Conservation (phyloP, 2,329 filamentous ascomycete genomes). For the Aureobasidium sp. region DNA sequence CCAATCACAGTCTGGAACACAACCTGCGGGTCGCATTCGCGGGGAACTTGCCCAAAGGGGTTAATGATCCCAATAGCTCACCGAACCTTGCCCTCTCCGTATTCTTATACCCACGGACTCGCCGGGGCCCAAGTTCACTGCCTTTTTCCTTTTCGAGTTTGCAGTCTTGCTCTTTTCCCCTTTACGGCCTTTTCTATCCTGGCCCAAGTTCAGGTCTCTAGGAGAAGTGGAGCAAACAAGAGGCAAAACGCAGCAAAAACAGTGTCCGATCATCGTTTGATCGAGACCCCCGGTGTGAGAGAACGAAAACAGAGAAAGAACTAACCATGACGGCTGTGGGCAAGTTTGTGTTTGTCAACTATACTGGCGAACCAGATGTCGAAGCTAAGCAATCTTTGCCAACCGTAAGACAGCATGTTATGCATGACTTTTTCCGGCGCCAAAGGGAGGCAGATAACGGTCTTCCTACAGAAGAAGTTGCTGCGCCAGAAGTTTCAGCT, state of each 20-base stretch:
- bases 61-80: conserved; percentile 9
- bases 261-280: conserved; percentile 5
- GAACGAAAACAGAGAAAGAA: conserved; percentile 6
- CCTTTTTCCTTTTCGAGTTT: conserved; percentile 14
- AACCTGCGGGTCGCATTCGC: not conserved
- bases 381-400: conserved; percentile 15
- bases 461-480: not conserved
- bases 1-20: conserved; percentile 2
- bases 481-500: conserved; percentile 12
- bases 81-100: not conserved
- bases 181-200: conserved; percentile 6
- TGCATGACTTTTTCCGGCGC: conserved; percentile 14
- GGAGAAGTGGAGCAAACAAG: conserved; percentile 1
- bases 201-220: not conserved
- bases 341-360: conserved; percentile 14
- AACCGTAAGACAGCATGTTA: conserved; percentile 14
- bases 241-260: conserved; percentile 11
- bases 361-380: conserved; percentile 11
- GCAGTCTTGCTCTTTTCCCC: conserved; percentile 9
- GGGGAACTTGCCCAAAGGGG: conserved; percentile 1
- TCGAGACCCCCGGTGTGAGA: not conserved
- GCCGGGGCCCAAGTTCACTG: conserved; percentile 8
- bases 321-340: conserved; percentile 12
- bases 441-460: conserved; percentile 14
- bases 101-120: conserved; percentile 14